Base-by-base conservation (phyloP, 2,329 filamentous ascomycete species). In the Scortechinia acanthostroma region DNA sequence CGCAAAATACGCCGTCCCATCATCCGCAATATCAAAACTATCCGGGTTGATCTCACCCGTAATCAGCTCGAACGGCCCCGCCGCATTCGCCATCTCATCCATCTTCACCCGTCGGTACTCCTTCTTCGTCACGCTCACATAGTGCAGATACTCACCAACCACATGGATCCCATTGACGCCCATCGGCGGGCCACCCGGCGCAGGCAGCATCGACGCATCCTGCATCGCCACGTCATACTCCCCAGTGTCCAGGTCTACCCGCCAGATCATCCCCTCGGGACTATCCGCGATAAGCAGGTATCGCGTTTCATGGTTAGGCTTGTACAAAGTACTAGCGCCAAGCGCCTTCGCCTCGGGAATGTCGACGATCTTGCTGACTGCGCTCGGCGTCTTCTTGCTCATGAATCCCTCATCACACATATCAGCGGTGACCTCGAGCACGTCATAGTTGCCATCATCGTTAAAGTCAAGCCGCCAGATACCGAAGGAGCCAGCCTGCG, bases 261-360 rank as follows among this genome's bases (percentile, higher is more conserved):
- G 47, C 51, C 52, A 56, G 2, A 62, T 52, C 43, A 43, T 52
- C 16, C 59, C 58, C 45, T 55, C 53, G 25, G 52, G 56, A 6
- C 56, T 56, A 49, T 62, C 59, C 30, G 54, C 59, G 3, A 62
- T 52, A 3, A 61, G 51, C 17, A 62, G 52, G 3, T 15, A 19
- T n/a, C n/a, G n/a, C n/a, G n/a, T n/a, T 42, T 53, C 50, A n/a
- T n/a, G n/a, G n/a, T n/a, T n/a, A 48, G 59, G 55, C 51, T 55
- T 49, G 40, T 59, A 58, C 15, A 53, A 52, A 25, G 53, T 50
- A 17, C 61, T 49, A 1, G 58, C 59, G 50, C 60, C 60, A 22
- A 61, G 51, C 47, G 59, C 59, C 50, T 45, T 51, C n/a, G 58
- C 58, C 30, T 55, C 53, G 30, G 50, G 46, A 46, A 62, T 56